Base-by-base conservation (phyloP, 2,329 filamentous ascomycete species). In the Ophiocordyceps polyrhachis-furcata region DNA sequence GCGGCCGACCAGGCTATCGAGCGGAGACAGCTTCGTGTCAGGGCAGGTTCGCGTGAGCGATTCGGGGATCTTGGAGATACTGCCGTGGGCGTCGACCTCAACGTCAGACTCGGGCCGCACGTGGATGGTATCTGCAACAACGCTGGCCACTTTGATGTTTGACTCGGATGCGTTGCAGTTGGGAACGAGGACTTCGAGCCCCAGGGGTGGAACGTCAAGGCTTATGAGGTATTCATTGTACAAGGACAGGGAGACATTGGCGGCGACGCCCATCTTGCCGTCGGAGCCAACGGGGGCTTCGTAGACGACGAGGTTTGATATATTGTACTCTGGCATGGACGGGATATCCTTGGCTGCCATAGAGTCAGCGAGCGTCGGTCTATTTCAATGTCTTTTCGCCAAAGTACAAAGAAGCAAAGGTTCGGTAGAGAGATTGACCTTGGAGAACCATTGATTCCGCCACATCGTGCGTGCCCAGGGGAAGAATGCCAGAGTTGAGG, bases 161-260 rank as follows among this genome's bases (percentile, higher is more conserved):
- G 80, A 73, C 46, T 91, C 79, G 20, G 74, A 66, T 4, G 73
- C 67, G 23, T 73, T 69, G 62, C 91, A 98, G 49, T 86, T 86
- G 40, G 85, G 80, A 6, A 96, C 79, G 42, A 94, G 68, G 28
- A 96, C 76, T 49, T 88, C 79, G 56, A 96, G 95, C 0, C 76
- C 79, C 46, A 96, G 76, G 35, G 81, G 69, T 13, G 91, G 91
- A 19, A 95, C 67, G 20, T 76, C 73, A 44, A 95, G 66, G 47
- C 79, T 73, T 43, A 98, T 61, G 1, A 87, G 85, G 55, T 85
- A 93, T 44, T 78, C 68, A 60, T 96, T 93, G 54, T 73, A 68
- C 23, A 85, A 69, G 13, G 71, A 68, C 25, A 94, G 59, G 31
- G 83, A 76, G 25, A 87, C 79, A 62, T 94, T 83, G 40, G 83